Conservation (phyloP, 2,329 filamentous ascomycete species). For the Botrytis squamosa region DNA sequence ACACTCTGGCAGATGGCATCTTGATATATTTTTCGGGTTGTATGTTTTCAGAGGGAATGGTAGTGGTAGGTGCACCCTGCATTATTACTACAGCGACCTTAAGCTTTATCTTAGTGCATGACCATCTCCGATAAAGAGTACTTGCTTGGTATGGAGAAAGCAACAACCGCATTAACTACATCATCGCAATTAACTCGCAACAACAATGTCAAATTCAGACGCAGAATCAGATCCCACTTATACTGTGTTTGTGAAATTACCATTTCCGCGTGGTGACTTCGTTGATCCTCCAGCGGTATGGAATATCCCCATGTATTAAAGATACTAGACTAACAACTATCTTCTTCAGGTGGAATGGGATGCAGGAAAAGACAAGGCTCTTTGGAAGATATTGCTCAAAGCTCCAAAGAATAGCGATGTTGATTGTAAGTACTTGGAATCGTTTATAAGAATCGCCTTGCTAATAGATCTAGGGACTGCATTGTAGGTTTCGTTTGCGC, state of each 20-base stretch:
- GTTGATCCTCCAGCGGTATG: slow-evolving; percentile 82
- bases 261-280: slow-evolving; percentile 83
- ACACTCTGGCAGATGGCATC: not conserved
- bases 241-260: slow-evolving; percentile 85
- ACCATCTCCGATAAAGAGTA: slow-evolving; percentile 27
- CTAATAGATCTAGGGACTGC: slow-evolving; percentile 61
- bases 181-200: slow-evolving; percentile 10
- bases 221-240: slow-evolving; percentile 36
- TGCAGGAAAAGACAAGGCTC: slow-evolving; percentile 75
- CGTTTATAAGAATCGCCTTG: not conserved
- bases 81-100: not conserved
- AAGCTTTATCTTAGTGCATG: slow-evolving; percentile 31
- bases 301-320: slow-evolving; percentile 21
- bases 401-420: slow-evolving; percentile 76
- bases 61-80: not conserved
- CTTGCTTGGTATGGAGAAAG: slow-evolving; percentile 2
- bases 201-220: slow-evolving; percentile 31
- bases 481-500: slow-evolving; percentile 56
- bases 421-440: slow-evolving; percentile 62
- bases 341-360: slow-evolving; percentile 77
- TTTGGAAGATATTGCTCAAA: slow-evolving; percentile 88
- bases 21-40: not conserved
- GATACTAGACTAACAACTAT: slow-evolving; percentile 21
- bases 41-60: not conserved
- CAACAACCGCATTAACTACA: slow-evolving; percentile 18